Evolutionary conservation across 1,284 basidiomycete species (phyloP).

Genomic region (Sanghuangporus sanghuang): DNA sequence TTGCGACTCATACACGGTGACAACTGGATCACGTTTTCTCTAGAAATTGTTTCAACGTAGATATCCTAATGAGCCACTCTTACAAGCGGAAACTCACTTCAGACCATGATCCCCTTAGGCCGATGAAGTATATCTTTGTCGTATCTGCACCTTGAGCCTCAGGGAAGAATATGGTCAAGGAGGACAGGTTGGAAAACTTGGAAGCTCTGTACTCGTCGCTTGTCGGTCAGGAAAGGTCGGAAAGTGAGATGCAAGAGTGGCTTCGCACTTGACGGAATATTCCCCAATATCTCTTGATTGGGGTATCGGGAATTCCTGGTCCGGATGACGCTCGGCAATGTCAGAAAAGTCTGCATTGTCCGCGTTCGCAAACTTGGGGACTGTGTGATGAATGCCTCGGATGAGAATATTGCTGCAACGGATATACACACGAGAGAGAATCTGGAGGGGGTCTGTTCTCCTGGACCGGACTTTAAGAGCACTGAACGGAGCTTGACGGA

Average conservation of each 20-base stretch:
- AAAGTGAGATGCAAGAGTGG: not conserved
- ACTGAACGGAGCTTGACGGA: constrained; percentile 71
- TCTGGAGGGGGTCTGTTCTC: constrained; percentile 63
- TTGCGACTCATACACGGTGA: constrained; percentile 76
- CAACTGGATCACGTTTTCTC: constrained; percentile 63
- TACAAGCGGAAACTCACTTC: constrained; percentile 41
- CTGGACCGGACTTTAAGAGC: constrained; percentile 70
- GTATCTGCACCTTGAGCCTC: constrained; percentile 68
- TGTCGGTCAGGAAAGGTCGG: not conserved
- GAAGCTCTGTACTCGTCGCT: constrained; percentile 44
- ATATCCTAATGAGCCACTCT: not conserved
- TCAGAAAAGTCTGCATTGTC: constrained; percentile 73
- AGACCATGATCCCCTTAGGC: constrained; percentile 75
- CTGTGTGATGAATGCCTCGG: constrained; percentile 2
- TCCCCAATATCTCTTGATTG: constrained; percentile 70
- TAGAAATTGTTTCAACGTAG: constrained; percentile 24
- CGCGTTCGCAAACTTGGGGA: constrained; percentile 61
- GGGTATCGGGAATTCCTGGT: constrained; percentile 65
- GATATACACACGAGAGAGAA: constrained; percentile 28
- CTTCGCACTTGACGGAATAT: constrained; percentile 58
- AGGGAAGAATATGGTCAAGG: constrained; percentile 71
- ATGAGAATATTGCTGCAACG: not conserved
- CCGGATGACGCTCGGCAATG: constrained; percentile 49
- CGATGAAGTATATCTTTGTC: constrained; percentile 67
- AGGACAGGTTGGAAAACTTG: constrained; percentile 72